Percentiles rank a stretch among this genome's conserved stretches.
These are phyloP conservation scores for Warburgia ugandensis DNA, from an alignment of 164 flowering plant species.

Conservation along the genomic window DNA sequence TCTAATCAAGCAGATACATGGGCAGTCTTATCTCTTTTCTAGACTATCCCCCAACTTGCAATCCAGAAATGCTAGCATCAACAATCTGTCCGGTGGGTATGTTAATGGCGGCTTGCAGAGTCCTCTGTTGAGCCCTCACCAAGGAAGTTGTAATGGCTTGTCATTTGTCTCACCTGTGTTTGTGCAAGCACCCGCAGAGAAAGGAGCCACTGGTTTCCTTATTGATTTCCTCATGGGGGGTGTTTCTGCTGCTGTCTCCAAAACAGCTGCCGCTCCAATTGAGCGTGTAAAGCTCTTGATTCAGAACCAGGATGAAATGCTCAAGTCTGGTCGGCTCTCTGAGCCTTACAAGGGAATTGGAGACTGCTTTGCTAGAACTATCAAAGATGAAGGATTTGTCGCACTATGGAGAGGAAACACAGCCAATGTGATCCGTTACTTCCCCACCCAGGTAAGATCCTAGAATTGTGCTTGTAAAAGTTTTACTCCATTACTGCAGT, in stretches of 20 bases:
- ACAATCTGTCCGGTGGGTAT: constrained; percentile 20
- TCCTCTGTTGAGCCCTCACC: constrained; percentile 16
- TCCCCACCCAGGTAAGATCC: constrained; percentile 59
- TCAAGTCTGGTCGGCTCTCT: constrained; percentile 45
- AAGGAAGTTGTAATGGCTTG: constrained; percentile 15
- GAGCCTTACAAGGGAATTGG: constrained; percentile 47
- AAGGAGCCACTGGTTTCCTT: constrained; percentile 24
- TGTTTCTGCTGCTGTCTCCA: constrained; percentile 53
- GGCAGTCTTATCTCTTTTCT: too few relatives aligned
- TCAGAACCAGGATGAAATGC: constrained; percentile 55
- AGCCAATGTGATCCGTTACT: constrained; percentile 52
- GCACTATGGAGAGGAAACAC: constrained; percentile 56
- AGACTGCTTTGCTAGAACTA: constrained; percentile 47
- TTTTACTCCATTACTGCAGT: background rate
- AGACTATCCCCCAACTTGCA: too few relatives aligned
- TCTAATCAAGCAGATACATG: too few relatives aligned
- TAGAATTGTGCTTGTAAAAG: background rate
- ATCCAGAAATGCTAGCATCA: too few relatives aligned
- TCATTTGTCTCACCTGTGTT: constrained; percentile 26
- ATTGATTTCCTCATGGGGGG: constrained; percentile 55
- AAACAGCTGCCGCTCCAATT: constrained; percentile 55
- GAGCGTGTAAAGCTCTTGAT: too few relatives aligned
- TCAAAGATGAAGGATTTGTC: constrained; percentile 47
- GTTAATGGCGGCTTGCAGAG: constrained; percentile 32
- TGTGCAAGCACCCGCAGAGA: constrained; percentile 41